Conservation (phyloP, 345 rosid species). For the Brassica juncea region DNA sequence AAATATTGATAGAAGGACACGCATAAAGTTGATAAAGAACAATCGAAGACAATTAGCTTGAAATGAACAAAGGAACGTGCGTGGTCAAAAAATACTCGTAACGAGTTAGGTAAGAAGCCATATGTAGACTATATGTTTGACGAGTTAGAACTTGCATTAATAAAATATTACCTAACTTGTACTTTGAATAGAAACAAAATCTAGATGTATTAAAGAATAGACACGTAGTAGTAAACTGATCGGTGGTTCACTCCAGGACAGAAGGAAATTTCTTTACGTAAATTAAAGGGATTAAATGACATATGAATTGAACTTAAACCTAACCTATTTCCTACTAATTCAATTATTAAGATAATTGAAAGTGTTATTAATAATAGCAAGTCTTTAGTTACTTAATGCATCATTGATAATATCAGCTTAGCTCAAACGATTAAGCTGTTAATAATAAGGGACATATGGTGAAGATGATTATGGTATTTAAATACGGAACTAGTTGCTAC, state of each 20-base stretch:
- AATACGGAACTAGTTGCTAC: constrained; percentile 10
- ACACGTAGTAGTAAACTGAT: constrained; percentile 39
- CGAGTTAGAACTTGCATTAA: constrained; percentile 1
- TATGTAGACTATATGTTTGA: constrained; percentile 26
- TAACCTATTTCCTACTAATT: constrained; percentile 19
- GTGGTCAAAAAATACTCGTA: constrained; percentile 30
- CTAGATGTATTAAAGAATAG: constrained; percentile 23
- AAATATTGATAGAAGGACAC: constrained; percentile 10
- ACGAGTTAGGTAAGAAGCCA: constrained; percentile 38
- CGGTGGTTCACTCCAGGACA: constrained; percentile 32
- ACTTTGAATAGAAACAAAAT: constrained; percentile 15
- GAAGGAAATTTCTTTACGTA: constrained; percentile 61
- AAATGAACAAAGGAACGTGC: constrained; percentile 32
- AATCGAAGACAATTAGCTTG: constrained; percentile 18
- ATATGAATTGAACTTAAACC: constrained; percentile 55
- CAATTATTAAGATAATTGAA: background rate
- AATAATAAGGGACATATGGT: background rate
- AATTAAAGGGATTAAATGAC: constrained; percentile 43
- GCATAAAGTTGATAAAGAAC: constrained; percentile 24
- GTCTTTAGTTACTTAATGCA: constrained; percentile 17
- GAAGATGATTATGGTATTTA: background rate
- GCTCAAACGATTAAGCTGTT: background rate
- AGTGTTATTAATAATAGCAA: constrained; percentile 21
- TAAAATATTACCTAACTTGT: constrained; percentile 24
- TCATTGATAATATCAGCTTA: background rate